Percentiles rank a stretch among this genome's conserved stretches.
These are phyloP conservation scores for Ambrosiella cleistominuta DNA, from an alignment of 2,329 filamentous ascomycete genomes.

Conservation along the genomic window DNA sequence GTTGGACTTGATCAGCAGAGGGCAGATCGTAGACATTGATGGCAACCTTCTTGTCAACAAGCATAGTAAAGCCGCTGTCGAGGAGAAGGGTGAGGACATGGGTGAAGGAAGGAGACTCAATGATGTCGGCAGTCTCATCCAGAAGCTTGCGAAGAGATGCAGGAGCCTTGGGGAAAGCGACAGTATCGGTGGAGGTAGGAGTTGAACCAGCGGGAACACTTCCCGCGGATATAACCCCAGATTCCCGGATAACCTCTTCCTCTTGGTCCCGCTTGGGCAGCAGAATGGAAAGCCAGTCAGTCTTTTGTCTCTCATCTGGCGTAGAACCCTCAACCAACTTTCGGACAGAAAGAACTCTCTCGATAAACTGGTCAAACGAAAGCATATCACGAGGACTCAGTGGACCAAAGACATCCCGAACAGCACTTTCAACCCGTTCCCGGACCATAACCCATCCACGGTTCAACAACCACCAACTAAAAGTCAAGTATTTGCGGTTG, in stretches of 20 bases:
- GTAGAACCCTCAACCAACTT: constrained; percentile 60
- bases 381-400: constrained; percentile 80
- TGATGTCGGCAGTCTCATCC: constrained; percentile 87
- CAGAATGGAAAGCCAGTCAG: constrained; percentile 67
- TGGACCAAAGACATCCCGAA: constrained; percentile 75
- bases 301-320: constrained; percentile 23
- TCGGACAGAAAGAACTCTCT: constrained; percentile 67
- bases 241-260: constrained; percentile 67
- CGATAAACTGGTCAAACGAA: constrained; percentile 59
- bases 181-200: constrained; percentile 16
- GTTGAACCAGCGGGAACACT: not conserved
- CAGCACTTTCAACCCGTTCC: constrained; percentile 65
- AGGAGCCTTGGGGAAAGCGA: constrained; percentile 11
- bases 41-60: constrained; percentile 69
- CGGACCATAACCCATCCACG: constrained; percentile 72
- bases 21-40: constrained; percentile 53
- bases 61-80: constrained; percentile 67
- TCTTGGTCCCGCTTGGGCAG: constrained; percentile 68
- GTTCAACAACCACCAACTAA: constrained; percentile 96
- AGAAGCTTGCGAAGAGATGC: constrained; percentile 60
- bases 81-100: constrained; percentile 74
- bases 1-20: constrained; percentile 9
- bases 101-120: constrained; percentile 82
- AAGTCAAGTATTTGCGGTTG: constrained; percentile 84
- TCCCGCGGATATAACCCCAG: constrained; percentile 51